phyloP scores from a whole-genome alignment of 1,139 yeast genomes.

The Suhomyces guaymorum region DNA sequence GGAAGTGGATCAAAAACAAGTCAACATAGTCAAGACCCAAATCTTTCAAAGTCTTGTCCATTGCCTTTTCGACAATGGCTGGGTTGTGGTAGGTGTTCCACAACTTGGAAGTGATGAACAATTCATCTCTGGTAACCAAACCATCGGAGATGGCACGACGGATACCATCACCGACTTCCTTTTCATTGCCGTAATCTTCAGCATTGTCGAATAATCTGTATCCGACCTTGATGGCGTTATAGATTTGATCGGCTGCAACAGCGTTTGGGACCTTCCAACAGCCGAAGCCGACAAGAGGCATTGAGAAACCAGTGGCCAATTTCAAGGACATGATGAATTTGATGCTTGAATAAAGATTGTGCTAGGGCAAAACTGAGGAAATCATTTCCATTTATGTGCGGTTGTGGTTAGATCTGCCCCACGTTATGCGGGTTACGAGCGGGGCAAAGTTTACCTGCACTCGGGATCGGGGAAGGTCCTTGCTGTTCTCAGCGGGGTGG shows the following conservation, averaged over 20 bases:
- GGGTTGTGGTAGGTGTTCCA: conserved; percentile 81
- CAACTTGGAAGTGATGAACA: conserved; percentile 74
- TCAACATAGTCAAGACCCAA: conserved; percentile 70
- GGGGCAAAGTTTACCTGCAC: too few species aligned
- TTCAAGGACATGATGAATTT: conserved; percentile 37
- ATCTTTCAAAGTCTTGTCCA: conserved; percentile 63
- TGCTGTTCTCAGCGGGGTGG: background rate
- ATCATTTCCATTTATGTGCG: too few species aligned
- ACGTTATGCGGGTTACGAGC: background rate
- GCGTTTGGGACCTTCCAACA: conserved; percentile 66
- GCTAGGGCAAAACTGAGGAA: too few species aligned
- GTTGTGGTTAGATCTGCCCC: too few species aligned
- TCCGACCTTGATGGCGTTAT: conserved; percentile 68
- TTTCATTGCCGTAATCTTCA: conserved; percentile 75
- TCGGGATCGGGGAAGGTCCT: background rate
- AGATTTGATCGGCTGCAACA: conserved; percentile 59
- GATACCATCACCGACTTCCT: conserved; percentile 71
- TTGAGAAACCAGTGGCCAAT: conserved; percentile 58
- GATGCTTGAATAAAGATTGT: background rate
- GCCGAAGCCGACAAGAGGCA: conserved; percentile 68
- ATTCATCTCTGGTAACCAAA: conserved; percentile 66
- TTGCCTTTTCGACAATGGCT: conserved; percentile 55
- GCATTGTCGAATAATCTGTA: conserved; percentile 80
- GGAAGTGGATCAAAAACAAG: conserved; percentile 78
- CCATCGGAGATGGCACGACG: conserved; percentile 66